Evolutionary conservation across 2,329 filamentous ascomycete species (phyloP).

Genomic region (Paracorniculantispora psalliotae): DNA sequence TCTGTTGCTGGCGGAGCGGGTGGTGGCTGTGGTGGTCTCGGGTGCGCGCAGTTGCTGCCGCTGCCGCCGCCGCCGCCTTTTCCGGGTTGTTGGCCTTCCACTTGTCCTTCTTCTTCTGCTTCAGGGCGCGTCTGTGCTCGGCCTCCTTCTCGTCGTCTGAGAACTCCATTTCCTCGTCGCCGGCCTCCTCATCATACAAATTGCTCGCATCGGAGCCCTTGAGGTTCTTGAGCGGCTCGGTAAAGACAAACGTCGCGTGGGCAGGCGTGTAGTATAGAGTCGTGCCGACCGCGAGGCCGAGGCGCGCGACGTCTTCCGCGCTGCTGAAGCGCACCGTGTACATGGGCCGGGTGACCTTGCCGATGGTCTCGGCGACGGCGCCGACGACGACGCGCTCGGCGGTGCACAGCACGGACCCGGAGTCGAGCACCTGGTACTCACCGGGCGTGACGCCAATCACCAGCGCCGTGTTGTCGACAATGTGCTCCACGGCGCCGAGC

Average conservation of each 20-base stretch:
- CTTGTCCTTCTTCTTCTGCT: slow-evolving; percentile 58
- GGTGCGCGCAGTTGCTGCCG: no score
- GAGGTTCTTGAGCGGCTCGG: slow-evolving; percentile 67
- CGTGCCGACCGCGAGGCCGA: slow-evolving; percentile 63
- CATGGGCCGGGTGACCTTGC: slow-evolving; percentile 76
- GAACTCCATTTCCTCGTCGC: slow-evolving; percentile 84
- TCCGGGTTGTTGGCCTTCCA: slow-evolving; percentile 37
- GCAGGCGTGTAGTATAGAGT: slow-evolving; percentile 74
- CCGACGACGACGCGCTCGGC: slow-evolving; percentile 73
- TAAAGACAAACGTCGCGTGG: slow-evolving; percentile 82
- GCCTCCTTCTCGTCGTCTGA: slow-evolving; percentile 95
- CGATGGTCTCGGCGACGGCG: slow-evolving; percentile 78
- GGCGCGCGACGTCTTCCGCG: slow-evolving; percentile 60
- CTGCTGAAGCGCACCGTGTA: slow-evolving; percentile 77
- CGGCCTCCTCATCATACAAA: slow-evolving; percentile 86
- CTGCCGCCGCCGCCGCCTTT: slow-evolving; percentile 32
- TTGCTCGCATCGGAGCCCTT: slow-evolving; percentile 96
- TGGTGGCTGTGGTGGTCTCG: no score
- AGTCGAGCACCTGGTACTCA: slow-evolving; percentile 79
- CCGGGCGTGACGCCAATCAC: slow-evolving; percentile 75
- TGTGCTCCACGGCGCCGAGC: slow-evolving; percentile 68
- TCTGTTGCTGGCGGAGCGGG: slow-evolving; percentile 36
- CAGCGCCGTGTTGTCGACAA: slow-evolving; percentile 74
- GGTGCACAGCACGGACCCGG: slow-evolving; percentile 76
- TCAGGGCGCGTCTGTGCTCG: slow-evolving; percentile 66